Conservation (phyloP, 2,329 filamentous ascomycete genomes). For the Colletotrichum scovillei region DNA sequence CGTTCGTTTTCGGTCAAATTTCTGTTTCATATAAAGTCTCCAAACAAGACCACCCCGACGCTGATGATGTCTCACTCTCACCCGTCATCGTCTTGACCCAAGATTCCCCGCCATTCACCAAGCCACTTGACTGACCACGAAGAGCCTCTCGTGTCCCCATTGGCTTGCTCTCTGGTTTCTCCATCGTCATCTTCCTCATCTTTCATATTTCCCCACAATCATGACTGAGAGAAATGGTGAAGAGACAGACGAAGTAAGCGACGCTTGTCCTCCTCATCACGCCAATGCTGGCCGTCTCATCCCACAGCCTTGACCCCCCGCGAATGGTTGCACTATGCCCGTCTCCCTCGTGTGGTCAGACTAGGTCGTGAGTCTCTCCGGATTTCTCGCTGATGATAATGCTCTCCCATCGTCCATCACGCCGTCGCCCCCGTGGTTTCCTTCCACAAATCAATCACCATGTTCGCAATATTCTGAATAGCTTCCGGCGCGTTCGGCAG, state of each 20-base stretch:
- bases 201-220: background rate
- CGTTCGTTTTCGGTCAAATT: background rate
- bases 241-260: background rate
- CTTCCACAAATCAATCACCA: conserved; percentile 20
- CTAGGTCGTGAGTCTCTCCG: background rate
- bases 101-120: background rate
- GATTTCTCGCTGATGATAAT: background rate
- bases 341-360: background rate
- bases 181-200: background rate
- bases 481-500: conserved; percentile 24
- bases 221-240: background rate
- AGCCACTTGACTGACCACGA: background rate
- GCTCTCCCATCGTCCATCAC: background rate
- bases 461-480: conserved; percentile 15
- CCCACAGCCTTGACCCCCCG: no score
- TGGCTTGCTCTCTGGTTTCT: background rate
- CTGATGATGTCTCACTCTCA: background rate
- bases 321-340: background rate
- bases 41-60: background rate
- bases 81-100: background rate
- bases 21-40: background rate
- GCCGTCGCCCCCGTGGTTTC: conserved; percentile 5
- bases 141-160: background rate
- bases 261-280: background rate
- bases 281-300: background rate